Evolutionary conservation across 2,329 filamentous ascomycete genomes (phyloP), one percentile per base, ranked within the genome.

Genomic region (Clonostachys sp.): DNA sequence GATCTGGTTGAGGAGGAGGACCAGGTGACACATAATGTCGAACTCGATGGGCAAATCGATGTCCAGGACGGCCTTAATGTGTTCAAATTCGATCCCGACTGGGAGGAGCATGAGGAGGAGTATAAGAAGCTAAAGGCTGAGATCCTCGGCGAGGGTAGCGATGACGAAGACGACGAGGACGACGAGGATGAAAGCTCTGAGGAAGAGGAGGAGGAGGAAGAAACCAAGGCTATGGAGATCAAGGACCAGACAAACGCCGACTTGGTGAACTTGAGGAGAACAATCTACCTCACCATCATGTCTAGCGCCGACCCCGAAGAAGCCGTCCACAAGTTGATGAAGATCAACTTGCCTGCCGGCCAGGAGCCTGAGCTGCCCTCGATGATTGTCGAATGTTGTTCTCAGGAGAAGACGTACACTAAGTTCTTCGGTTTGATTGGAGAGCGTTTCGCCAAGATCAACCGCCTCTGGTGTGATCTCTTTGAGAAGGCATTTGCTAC

Each of bases 161-260:
- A 91, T 48, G 84, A 89, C 34, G 88, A 91, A 20, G 85, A 84
- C 20, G 87, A 86, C 24, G 84, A 83, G 24, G 85, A 83, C 30
- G 49, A 48, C 33, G 68, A 67, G 12, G 67, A 72, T 1, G 82
- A 83, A 16, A 86, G 86, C n/a, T 86, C 83, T 49, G 80, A 77
- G n/a, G 81, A 81, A 1, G 83, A 81, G 13, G 77, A 86, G 46
- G 87, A 88, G 47, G 84, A 88, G 40, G 78, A 86, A 52, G 85
- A 94, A 62, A 84, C 89, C 53, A 87, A 87, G 61, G 87, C 87
- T 17, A 78, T 97, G 66, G 94, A 99, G 65, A 95, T 99, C 73
- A 96, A 97, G 69, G 94, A 99, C 61, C 91, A 96, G 71, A 95
- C 87, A 53, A 99, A 99, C 60, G 91, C 91, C 1, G 91, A 99